Evolutionary conservation across 78 protist species (phyloP).

Genomic region (Monocercomonoides exilis): DNA sequence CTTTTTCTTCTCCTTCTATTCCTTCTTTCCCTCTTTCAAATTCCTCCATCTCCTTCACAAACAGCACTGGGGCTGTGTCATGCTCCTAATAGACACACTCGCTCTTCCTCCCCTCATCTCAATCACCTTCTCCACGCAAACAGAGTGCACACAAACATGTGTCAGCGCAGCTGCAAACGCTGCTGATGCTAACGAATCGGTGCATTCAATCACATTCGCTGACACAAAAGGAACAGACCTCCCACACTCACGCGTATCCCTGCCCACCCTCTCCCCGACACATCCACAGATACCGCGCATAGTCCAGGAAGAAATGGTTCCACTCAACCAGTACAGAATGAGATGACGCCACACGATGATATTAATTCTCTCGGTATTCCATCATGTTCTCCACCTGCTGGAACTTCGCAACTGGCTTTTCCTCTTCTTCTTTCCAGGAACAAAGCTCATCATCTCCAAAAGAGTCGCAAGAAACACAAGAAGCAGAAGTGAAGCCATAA

Average conservation of each 20-base stretch:
- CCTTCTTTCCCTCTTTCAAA: no score
- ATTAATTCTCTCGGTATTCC: background rate
- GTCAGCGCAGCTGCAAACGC: background rate
- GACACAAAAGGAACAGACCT: background rate
- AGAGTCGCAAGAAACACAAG: no score
- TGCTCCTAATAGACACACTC: no score
- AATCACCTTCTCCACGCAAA: no score
- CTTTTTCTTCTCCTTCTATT: no score
- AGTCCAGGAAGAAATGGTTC: background rate
- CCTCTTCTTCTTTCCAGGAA: no score
- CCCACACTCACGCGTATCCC: no score
- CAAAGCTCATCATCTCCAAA: no score
- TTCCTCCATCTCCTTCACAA: conserved; percentile 1
- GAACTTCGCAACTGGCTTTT: background rate
- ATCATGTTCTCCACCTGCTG: background rate
- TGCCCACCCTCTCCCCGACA: background rate
- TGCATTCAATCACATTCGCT: background rate
- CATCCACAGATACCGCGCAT: background rate
- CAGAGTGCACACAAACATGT: background rate
- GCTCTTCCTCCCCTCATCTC: no score
- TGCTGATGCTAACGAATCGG: background rate
- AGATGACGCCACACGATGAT: background rate
- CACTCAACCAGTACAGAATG: background rate
- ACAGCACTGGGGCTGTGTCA: background rate
- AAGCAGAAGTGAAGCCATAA: no score